These are phyloP conservation scores for Huntiella omanensis DNA, from an alignment of 2,329 filamentous ascomycete species.

Conservation along the genomic window DNA sequence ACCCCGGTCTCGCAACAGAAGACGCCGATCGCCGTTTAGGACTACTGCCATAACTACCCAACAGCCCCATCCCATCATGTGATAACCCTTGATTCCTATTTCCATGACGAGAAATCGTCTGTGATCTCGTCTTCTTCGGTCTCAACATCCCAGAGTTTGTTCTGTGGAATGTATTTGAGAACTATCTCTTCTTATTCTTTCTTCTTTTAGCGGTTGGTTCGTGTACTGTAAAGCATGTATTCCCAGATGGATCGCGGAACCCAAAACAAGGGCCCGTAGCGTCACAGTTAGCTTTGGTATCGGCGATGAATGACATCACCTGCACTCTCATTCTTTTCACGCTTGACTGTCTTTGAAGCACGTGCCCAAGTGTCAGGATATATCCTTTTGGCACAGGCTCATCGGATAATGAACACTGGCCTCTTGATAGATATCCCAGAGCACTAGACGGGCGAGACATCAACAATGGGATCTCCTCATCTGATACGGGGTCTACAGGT, in stretches of 20 bases:
- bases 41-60: not conserved
- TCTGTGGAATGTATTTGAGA: not conserved
- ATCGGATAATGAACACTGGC: not conserved
- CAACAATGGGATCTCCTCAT: not conserved
- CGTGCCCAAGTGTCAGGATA: not conserved
- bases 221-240: slow-evolving; percentile 43
- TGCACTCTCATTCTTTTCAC: slow-evolving; percentile 35
- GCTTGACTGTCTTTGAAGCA: not conserved
- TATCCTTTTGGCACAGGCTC: no score
- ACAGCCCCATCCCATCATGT: not conserved
- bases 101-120: not conserved
- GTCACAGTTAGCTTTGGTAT: slow-evolving; percentile 44
- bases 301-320: slow-evolving; percentile 45
- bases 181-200: not conserved
- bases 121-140: not conserved
- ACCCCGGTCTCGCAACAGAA: no score
- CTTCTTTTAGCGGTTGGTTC: not conserved
- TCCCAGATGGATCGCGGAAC: slow-evolving; percentile 45
- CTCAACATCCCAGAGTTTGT: not conserved
- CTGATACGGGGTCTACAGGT: not conserved
- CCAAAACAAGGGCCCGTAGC: slow-evolving; percentile 42
- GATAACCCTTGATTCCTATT: not conserved
- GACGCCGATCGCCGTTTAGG: not conserved
- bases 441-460: not conserved
- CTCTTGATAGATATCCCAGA: not conserved